phyloP scores from a whole-genome alignment of 305 asterid species.

The Fraxinus sp. region DNA sequence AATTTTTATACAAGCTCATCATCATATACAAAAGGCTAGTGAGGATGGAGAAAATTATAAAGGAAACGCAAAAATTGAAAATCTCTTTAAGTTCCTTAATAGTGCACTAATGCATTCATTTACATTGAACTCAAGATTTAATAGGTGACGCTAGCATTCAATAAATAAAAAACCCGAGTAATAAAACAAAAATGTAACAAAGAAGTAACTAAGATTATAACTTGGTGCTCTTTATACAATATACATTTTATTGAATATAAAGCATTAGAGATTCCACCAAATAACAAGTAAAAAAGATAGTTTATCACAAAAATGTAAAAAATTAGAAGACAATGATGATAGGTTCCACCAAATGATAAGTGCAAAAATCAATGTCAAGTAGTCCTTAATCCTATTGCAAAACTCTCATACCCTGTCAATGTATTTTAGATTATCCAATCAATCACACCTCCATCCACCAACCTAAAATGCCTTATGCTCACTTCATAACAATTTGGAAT shows the following conservation, averaged over 20 bases:
- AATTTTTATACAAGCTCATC: no score
- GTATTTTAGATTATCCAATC: no score
- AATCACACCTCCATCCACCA: no score
- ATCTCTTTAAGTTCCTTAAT: no score
- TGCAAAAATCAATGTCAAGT: slow-evolving; percentile 9
- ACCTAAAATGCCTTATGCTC: no score
- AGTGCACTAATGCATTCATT: no score
- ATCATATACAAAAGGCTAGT: no score
- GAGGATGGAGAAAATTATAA: no score
- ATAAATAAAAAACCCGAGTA: neutral
- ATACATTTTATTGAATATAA: neutral
- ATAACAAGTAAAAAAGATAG: neutral
- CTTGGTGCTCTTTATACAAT: neutral
- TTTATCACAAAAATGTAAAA: neutral
- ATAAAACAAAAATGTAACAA: neutral
- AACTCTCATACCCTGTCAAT: neutral
- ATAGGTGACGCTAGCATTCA: slow-evolving; percentile 7
- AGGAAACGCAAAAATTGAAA: no score
- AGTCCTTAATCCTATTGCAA: neutral
- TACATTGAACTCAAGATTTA: no score
- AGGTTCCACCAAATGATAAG: neutral
- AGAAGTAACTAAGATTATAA: neutral
- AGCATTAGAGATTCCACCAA: neutral
- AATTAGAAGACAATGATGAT: neutral
- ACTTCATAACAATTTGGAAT: no score